These are phyloP conservation scores for Xylaria sp. DNA, from an alignment of 2,329 filamentous ascomycete genomes.

Conservation along the genomic window DNA sequence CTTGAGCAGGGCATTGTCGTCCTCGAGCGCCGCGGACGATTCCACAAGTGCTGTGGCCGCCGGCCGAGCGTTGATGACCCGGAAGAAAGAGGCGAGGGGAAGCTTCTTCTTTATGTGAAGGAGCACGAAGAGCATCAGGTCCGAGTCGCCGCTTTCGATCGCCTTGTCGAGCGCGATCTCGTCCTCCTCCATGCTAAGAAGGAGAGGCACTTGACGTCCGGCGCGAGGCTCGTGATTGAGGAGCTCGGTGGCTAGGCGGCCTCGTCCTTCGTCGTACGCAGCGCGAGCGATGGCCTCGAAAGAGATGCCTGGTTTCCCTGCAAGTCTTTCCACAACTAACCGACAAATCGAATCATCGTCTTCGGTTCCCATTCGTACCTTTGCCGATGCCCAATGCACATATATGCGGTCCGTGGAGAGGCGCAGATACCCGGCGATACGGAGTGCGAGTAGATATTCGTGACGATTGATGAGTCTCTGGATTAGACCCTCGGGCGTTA, in stretches of 20 bases:
- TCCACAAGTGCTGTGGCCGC: constrained; percentile 89
- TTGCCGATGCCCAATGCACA: constrained; percentile 95
- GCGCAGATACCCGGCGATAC: constrained; percentile 83
- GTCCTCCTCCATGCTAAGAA: constrained; percentile 94
- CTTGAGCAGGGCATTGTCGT: constrained; percentile 81
- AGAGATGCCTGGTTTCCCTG: constrained; percentile 88
- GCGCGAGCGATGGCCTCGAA: constrained; percentile 93
- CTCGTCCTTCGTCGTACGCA: constrained; percentile 90
- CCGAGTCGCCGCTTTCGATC: constrained; percentile 92
- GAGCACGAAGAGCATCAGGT: constrained; percentile 88
- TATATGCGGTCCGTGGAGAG: constrained; percentile 89
- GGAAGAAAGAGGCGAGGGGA: constrained; percentile 88
- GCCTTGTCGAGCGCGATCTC: constrained; percentile 95
- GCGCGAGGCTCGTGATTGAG: constrained; percentile 92
- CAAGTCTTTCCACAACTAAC: constrained; percentile 82
- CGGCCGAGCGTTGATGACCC: constrained; percentile 82
- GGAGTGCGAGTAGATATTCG: constrained; percentile 87
- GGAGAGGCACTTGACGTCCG: constrained; percentile 91
- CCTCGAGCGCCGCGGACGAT: constrained; percentile 69
- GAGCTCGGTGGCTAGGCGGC: constrained; percentile 84
- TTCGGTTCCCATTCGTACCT: constrained; percentile 81
- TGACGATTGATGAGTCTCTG: constrained; percentile 83
- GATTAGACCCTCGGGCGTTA: constrained; percentile 88
- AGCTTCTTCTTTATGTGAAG: constrained; percentile 88
- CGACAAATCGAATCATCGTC: constrained; percentile 87